Conservation (phyloP, 495 filamentous ascomycete genomes). For the Aspergillus haitiensis region DNA sequence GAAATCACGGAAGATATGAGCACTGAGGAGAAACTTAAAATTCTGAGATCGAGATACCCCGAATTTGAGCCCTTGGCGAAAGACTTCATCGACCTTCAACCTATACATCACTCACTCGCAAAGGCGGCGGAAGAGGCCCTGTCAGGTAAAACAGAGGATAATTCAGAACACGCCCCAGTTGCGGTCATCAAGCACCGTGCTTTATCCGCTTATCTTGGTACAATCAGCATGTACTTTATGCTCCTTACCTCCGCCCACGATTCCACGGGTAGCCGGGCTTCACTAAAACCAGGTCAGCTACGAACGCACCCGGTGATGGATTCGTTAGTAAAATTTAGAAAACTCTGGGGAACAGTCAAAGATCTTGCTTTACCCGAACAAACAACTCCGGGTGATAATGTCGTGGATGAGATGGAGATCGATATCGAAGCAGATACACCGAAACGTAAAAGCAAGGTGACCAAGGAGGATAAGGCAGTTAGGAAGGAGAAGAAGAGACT, state of each 20-base stretch:
- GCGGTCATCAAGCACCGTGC: constrained; percentile 72
- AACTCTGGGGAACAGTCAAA: constrained; percentile 78
- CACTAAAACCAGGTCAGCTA: constrained; percentile 68
- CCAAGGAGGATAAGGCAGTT: constrained; percentile 31
- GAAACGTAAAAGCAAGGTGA: constrained; percentile 29
- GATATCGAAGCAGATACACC: constrained; percentile 23
- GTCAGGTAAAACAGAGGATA: constrained; percentile 32
- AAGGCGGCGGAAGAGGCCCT: constrained; percentile 57
- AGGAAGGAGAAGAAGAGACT: constrained; percentile 46
- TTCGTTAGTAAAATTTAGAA: constrained; percentile 72
- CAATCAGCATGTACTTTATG: constrained; percentile 90
- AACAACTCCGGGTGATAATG: constrained; percentile 13
- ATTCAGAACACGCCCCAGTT: constrained; percentile 38
- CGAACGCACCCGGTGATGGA: constrained; percentile 89
- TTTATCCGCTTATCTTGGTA: constrained; percentile 77
- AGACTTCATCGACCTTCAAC: constrained; percentile 73
- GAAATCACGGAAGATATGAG: constrained; percentile 79
- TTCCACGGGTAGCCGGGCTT: constrained; percentile 43
- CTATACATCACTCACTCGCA: constrained; percentile 56
- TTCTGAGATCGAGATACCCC: constrained; percentile 79
- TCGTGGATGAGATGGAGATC: constrained; percentile 18
- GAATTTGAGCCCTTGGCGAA: constrained; percentile 85
- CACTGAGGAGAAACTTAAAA: constrained; percentile 68
- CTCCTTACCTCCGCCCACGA: constrained; percentile 72
- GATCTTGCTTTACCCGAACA: constrained; percentile 38